Evolutionary conservation across 208 protist species (phyloP), one percentile per base, ranked within the genome.

Genomic region (Trichomonas gallinae): DNA sequence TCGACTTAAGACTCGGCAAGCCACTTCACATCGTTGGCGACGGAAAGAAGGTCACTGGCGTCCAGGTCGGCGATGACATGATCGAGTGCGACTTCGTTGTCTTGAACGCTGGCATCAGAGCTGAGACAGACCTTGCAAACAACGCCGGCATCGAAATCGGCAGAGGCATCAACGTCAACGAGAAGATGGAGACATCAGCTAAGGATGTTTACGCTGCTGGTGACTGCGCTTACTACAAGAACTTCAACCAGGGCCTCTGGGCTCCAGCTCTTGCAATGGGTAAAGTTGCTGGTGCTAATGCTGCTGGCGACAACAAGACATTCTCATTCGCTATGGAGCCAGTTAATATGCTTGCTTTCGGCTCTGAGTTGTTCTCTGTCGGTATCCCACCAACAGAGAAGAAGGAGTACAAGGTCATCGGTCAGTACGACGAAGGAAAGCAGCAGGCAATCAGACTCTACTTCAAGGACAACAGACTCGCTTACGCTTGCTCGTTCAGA

Each of bases 201-300:
- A 4, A 4, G 46, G 44, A 42, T 38, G 31, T 93, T 93, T 93
- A 93, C 34, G 87, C 87, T 51, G 40, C 44, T 38, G 87, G 87
- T 51, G 87, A 93, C 46, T 40, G 23, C 44, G 44, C 34, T 17
- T 34, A 51, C 23, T 93, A 34, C 15, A 93, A 93, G 11, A 17
- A 93, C 26, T n/a, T 93, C 10, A 93, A 93, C 44, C 23, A 44
- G 4, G 23, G 87, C 15, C 87, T 93, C 46, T 93, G 87, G 87
- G 23, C 87, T 58, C 87, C 87, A 34, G 87, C 87, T 51, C 9
- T 93, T 9, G 87, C 42, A 8, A 34, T 42, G 36, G 87, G 87
- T 93, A 48, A 51, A 8, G 87, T 93, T 38, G 87, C 87, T 58
- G 87, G 87, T 93, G 87, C 87, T 42, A 93, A 93, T 15, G 87